Base-by-base conservation (phyloP, 2,329 filamentous ascomycete species). In the Aureobasidium leucospermi region DNA sequence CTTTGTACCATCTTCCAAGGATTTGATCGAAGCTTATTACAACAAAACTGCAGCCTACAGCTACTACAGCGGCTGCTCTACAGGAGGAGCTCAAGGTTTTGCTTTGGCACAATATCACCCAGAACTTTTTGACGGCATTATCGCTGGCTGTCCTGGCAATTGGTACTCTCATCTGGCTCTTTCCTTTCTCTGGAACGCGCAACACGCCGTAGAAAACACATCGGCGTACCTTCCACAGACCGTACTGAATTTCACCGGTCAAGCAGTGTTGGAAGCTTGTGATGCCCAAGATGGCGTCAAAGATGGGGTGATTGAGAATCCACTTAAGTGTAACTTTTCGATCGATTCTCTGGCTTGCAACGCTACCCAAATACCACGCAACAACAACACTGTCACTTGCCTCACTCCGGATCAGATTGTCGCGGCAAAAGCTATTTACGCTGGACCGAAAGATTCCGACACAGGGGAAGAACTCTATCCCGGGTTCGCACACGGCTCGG, bases 281-380 rank as follows among this genome's bases (percentile, higher is more conserved):
- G 79, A 82, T 63, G 65, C 65, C 2, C 67, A 79, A 6, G 80
- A 82, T 63, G 77, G 77, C 15, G 73, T 75, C 15, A 66, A 68
- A 8, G 80, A 82, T 64, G 76, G 76, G 8, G 74, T 80, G 47
- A 67, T 80, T 29, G 77, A 78, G 63, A 74, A 77, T 62, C 73
- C 78, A 3, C 68, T 69, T 9, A 66, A 73, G 13, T 80, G 78
- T 68, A 63, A 71, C 9, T 75, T 74, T 61, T 65, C 72, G 51
- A 65, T 75, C 34, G 56, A 65, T 1, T 63, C 65, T 4, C 61
- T 75, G 4, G 65, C 64, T 9, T 75, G 74, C 62, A 62, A 62
- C 16, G 13, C 38, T 2, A 52, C 29, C 4, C 58, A 32, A 7
- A 59, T 57, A 1, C 63, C 65, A n/a, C 60, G 49, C 2, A 62